These are phyloP conservation scores for Aureobasidium sp. DNA, from an alignment of 2,329 filamentous ascomycete species.

Conservation along the genomic window DNA sequence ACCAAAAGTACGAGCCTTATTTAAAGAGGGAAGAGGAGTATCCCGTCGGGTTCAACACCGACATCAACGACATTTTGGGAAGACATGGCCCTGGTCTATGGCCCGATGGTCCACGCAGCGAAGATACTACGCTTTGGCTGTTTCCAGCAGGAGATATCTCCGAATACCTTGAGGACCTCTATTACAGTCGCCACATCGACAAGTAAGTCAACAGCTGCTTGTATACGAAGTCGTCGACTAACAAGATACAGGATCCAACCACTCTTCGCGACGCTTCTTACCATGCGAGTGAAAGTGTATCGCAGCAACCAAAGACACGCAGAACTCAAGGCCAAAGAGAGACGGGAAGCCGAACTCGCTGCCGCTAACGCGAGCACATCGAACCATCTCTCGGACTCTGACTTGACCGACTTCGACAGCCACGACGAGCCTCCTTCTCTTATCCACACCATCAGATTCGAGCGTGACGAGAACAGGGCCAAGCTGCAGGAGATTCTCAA, in stretches of 20 bases:
- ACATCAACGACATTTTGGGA: background rate
- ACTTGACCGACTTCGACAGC: constrained; percentile 4
- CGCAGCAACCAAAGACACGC: background rate
- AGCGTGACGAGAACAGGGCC: background rate
- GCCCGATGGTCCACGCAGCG: background rate
- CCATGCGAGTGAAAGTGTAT: background rate
- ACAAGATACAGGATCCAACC: background rate
- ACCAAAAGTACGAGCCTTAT: background rate
- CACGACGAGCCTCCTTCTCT: background rate
- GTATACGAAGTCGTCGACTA: background rate
- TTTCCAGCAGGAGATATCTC: background rate
- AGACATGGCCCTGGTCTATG: background rate
- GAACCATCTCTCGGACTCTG: background rate
- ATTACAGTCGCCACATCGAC: background rate
- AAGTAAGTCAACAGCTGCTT: background rate
- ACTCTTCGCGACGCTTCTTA: background rate
- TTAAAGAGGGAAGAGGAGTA: background rate
- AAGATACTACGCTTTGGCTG: background rate
- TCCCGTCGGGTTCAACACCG: background rate
- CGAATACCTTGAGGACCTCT: constrained; percentile 6
- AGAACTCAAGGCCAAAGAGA: background rate
- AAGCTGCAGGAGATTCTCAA: background rate
- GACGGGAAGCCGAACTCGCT: background rate
- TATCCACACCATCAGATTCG: background rate
- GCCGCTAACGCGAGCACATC: background rate